Conservation (phyloP, 768 basidiomycete species). For the Symmetrospora coprosmae region DNA sequence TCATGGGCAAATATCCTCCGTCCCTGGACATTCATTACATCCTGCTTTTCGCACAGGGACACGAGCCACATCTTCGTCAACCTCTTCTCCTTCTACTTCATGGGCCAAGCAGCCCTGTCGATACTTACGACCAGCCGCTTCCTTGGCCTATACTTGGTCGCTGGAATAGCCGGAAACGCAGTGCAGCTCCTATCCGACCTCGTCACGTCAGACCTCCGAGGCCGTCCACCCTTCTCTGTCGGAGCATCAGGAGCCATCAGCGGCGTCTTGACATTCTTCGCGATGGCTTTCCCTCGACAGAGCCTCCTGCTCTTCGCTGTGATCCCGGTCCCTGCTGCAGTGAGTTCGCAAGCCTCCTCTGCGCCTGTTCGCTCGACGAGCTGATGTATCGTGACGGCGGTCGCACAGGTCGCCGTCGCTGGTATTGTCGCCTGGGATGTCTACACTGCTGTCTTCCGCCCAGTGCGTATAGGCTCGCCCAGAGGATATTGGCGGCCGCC, state of each 20-base stretch:
- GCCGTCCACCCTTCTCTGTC: neutral
- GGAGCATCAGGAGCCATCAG: constrained; percentile 12
- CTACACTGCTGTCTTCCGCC: constrained; percentile 3
- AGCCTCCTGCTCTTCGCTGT: constrained; percentile 10
- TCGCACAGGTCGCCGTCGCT: neutral
- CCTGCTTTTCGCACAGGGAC: constrained; percentile 10
- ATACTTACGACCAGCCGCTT: constrained; percentile 5
- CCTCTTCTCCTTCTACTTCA: constrained; percentile 15
- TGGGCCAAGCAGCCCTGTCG: constrained; percentile 12
- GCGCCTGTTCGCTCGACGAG: no score
- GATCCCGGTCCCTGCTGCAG: constrained; percentile 9
- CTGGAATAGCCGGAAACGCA: constrained; percentile 12
- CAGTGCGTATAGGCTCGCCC: neutral
- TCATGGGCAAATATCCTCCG: neutral
- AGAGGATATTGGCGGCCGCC: neutral
- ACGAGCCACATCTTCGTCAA: constrained; percentile 12
- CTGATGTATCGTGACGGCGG: neutral
- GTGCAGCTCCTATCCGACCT: constrained; percentile 3
- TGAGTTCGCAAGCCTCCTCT: neutral
- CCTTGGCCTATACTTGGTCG: neutral
- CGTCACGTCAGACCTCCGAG: neutral
- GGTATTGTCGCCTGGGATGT: constrained; percentile 14
- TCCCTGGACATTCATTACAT: constrained; percentile 12
- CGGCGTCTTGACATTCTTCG: constrained; percentile 2
- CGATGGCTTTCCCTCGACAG: constrained; percentile 1